Evolutionary conservation across 2,329 filamentous ascomycete species (phyloP).

Genomic region (Calcarisporium arbuscula): DNA sequence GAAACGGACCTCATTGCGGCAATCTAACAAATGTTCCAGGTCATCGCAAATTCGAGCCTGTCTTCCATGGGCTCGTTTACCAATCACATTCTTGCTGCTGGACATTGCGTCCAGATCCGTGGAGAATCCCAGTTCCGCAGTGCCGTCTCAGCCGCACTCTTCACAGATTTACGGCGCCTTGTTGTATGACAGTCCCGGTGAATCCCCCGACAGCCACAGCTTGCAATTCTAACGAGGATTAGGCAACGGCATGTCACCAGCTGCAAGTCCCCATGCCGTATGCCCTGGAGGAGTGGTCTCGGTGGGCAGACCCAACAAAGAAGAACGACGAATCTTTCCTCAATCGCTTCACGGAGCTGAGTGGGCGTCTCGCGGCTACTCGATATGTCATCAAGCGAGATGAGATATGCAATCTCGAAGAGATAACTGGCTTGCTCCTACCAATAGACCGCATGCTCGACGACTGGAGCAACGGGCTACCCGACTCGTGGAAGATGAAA

Average conservation of each 20-base stretch:
- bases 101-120: constrained; percentile 14
- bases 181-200: constrained; percentile 7
- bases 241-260: constrained; percentile 16
- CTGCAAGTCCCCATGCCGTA: constrained; percentile 15
- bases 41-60: constrained; percentile 11
- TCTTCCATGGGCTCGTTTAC: constrained; percentile 14
- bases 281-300: constrained; percentile 12
- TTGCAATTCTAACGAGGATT: not conserved
- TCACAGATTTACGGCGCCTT: constrained; percentile 13
- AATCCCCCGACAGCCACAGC: too few relatives aligned
- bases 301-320: constrained; percentile 10
- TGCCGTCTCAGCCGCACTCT: constrained; percentile 9
- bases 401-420: too few relatives aligned
- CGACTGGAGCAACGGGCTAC: too few relatives aligned
- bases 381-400: constrained; percentile 11
- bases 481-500: too few relatives aligned
- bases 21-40: constrained; percentile 3
- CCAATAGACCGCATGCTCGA: too few relatives aligned
- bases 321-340: constrained; percentile 2
- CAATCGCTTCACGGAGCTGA: constrained; percentile 12
- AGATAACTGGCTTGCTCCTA: too few relatives aligned
- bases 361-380: constrained; percentile 7
- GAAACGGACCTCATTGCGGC: not conserved
- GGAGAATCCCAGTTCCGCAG: constrained; percentile 13
- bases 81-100: constrained; percentile 15